A percentile compares a stretch with the other conserved stretches of the same genome.
Evolutionary conservation across 192 early-diverging fungal species (phyloP).

Genomic region (Coemansia javaensis): DNA sequence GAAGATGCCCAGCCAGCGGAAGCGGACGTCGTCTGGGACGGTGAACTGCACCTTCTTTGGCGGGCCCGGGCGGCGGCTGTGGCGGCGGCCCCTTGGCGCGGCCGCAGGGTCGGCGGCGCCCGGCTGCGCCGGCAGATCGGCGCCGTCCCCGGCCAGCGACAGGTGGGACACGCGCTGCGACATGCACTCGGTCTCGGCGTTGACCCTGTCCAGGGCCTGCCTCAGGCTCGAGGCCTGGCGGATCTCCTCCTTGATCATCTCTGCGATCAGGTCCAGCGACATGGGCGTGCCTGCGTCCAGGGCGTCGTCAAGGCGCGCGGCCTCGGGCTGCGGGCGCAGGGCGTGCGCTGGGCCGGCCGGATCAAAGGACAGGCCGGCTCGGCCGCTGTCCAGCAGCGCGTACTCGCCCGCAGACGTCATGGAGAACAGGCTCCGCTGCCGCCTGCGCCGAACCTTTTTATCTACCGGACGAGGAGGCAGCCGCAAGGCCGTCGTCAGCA

Average conservation of each 20-base stretch:
- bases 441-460: constrained; percentile 44
- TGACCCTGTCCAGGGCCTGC: constrained; percentile 42
- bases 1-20: constrained; percentile 50
- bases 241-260: constrained; percentile 52
- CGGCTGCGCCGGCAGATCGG: background rate
- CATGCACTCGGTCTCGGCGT: constrained; percentile 27
- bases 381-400: constrained; percentile 39
- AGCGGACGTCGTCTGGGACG: constrained; percentile 47
- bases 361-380: constrained; percentile 17
- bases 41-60: constrained; percentile 38
- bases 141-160: constrained; percentile 1
- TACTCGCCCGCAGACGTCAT: constrained; percentile 44
- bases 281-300: constrained; percentile 18
- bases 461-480: constrained; percentile 4
- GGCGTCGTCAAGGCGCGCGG: background rate
- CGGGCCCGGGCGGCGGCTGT: background rate
- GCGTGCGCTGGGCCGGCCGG: constrained; percentile 14
- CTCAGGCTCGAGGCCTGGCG: constrained; percentile 46
- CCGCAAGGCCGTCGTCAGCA: no score
- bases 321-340: constrained; percentile 3
- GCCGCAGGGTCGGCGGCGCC: no score
- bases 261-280: constrained; percentile 40
- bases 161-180: constrained; percentile 22
- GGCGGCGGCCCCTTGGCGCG: no score
- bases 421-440: constrained; percentile 48